phyloP scores from a whole-genome alignment of 495 filamentous ascomycete species.

The Hypoxylon lenormandii region DNA sequence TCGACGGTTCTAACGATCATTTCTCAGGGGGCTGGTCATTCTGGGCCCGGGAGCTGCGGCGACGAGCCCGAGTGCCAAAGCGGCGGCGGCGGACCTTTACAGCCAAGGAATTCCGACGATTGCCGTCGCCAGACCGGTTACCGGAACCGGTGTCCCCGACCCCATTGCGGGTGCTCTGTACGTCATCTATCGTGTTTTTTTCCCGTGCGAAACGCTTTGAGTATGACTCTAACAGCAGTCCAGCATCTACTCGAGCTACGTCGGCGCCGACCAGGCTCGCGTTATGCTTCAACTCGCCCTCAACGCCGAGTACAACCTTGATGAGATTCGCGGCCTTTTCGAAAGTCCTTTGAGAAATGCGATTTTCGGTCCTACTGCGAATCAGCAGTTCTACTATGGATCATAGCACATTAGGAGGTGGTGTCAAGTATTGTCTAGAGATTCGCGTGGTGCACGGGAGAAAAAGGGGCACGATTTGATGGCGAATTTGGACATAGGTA shows the following conservation, averaged over 20 bases:
- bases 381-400: conserved; percentile 11
- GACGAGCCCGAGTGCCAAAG: conserved; percentile 28
- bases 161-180: conserved; percentile 53
- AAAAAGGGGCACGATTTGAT: too few species aligned
- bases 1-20: background rate
- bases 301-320: conserved; percentile 42
- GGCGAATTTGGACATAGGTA: too few species aligned
- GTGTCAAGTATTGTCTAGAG: background rate
- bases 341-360: conserved; percentile 40
- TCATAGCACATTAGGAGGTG: background rate
- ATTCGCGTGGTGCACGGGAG: too few species aligned
- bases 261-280: conserved; percentile 49
- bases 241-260: conserved; percentile 47
- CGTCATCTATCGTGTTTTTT: conserved; percentile 2
- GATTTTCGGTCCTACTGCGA: conserved; percentile 25
- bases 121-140: conserved; percentile 53
- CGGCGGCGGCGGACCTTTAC: conserved; percentile 31
- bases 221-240: background rate
- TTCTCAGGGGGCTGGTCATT: conserved; percentile 38
- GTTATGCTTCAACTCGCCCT: conserved; percentile 54
- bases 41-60: conserved; percentile 43
- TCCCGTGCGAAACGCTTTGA: background rate
- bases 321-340: conserved; percentile 44
- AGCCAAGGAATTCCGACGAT: conserved; percentile 41
- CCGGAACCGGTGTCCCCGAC: conserved; percentile 56